Evolutionary conservation across 2,329 filamentous ascomycete species (phyloP), one percentile per base, ranked within the genome.

Genomic region (Aspergillus sp.): DNA sequence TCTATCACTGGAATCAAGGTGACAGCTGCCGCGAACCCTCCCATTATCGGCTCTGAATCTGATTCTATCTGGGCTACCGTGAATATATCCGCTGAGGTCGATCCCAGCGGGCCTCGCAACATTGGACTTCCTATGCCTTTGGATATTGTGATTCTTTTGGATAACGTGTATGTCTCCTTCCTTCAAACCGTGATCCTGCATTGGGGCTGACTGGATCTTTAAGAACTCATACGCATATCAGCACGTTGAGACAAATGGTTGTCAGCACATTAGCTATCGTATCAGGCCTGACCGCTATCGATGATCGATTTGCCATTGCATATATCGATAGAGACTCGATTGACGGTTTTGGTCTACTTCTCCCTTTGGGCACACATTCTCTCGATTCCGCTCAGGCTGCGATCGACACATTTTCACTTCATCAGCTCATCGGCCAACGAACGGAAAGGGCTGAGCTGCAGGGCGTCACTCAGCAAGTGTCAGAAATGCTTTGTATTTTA

Each of bases 71-170:
- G 52, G 52, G 30, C 52, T 10, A 54, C 54, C 2, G 52, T 59
- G 44, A 29, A 52, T 39, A 49, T 69, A 7, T 57, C 61, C 43
- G 57, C 53, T 19, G 57, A 61, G 42, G 56, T 55, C 35, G 51
- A 47, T 28, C 59, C 58, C 9, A 57, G 55, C 27, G 43, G 44
- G 3, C 42, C 53, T 6, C 49, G 49, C 32, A 46, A 42, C 19
- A 42, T 45, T 40, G 57, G 54, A 4, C 51, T 27, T 7, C 47
- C 51, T 45, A 49, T 59, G n/a, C 59, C 61, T 5, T 56, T 69
- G 30, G 63, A 68, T 43, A 52, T 65, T n/a, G 54, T 63, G 35
- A 58, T 69, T 34, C 45, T 69, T 7, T 52, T 69, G 32, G 64
- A 69, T 45, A 61, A 56, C 34, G 48, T 60, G 66, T 69, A 49